Base-by-base conservation (phyloP, 2,329 filamentous ascomycete species). In the Sclerotinia borealis region DNA sequence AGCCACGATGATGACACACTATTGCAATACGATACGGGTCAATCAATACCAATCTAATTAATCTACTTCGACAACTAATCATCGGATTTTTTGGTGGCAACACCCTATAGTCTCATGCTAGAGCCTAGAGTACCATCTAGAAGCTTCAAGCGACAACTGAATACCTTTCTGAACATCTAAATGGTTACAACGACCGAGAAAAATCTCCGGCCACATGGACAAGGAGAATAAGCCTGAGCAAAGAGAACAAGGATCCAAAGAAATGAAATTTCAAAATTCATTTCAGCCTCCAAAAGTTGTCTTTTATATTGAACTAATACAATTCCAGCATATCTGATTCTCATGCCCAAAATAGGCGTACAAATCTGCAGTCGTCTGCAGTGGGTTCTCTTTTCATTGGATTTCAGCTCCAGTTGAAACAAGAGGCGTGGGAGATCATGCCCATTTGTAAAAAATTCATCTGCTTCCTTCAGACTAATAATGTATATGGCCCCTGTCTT, bases 381-480 rank as follows among this genome's bases (percentile, higher is more conserved):
- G 17, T 34, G n/a, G 49, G 43, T 31, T 54, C 37, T 56, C n/a
- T n/a, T 55, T 39, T 48, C 59, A 62, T 62, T 62, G 59, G 59
- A 49, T 41, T 49, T 62, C 59, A 62, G 59, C 59, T 62, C 29
- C 13, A 5, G 19, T 37, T 56, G 31, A 56, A 62, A 62, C 50
- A 39, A 29, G 39, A 48, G 59, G 50, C 59, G 50, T 56, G 22
- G 59, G 15, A 50, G 59, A 56, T 62, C 59, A 48, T 39, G 22
- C 27, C 59, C 45, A 31, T 55, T 62, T 62, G 31, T 25, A 62
- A 50, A 62, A 62, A 50, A 50, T 61, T 37, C 39, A 61, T 37
- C 45, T 45, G 59, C 49, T 55, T 61, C 59, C 59, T 61, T 45
- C 27, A 41, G 15, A 51, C 58, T 60, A 60, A 47, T 25, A n/a